Evolutionary conservation across 345 rosid species (phyloP), one percentile per base, ranked within the genome.

Genomic region (Conringia planisiliqua): DNA sequence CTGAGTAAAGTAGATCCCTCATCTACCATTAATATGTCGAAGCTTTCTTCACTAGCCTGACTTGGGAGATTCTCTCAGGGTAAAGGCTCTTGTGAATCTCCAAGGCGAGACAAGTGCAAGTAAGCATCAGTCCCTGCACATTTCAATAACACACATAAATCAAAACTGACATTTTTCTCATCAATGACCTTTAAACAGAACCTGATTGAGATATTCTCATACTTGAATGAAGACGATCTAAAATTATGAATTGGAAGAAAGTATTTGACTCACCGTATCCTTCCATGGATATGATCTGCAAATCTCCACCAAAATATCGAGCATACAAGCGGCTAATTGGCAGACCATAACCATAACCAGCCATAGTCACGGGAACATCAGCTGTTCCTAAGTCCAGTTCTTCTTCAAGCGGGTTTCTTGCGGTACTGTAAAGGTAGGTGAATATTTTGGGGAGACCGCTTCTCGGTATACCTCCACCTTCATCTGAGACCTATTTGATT

Each of bases 271-370:
- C 78, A 95, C 99, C 99, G 36, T 95, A 95, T 88, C 99, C 99
- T 84, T 95, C 99, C 98, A 95, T 92, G 20, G 96, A 95, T 68
- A 90, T 90, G 67, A 92, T 83, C 74, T 95, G 98, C 80, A 95
- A 85, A 79, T 92, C 99, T 22, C 99, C 99, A 68, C 99, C 99
- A 26, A 95, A 95, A 74, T 95, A 95, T 64, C 86, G 85, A 62
- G 99, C 99, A 79, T 95, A 92, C 80, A 95, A 78, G 36, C 99
- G 97, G 59, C 99, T 95, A 66, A 95, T 90, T 7, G 99, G 99
- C 36, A 92, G 80, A 61, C 99, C 99, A 66, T 81, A 95, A 18
- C 99, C 99, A 78, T 89, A 95, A 55, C 98, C 99, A 35, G 99
- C 99, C 99, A 95, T 95, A 10, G 87, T 95, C 64, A 87, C 85